Base-by-base conservation (phyloP, 129 eudicot species). In the sunflower (Helianthus annuus) region DNA sequence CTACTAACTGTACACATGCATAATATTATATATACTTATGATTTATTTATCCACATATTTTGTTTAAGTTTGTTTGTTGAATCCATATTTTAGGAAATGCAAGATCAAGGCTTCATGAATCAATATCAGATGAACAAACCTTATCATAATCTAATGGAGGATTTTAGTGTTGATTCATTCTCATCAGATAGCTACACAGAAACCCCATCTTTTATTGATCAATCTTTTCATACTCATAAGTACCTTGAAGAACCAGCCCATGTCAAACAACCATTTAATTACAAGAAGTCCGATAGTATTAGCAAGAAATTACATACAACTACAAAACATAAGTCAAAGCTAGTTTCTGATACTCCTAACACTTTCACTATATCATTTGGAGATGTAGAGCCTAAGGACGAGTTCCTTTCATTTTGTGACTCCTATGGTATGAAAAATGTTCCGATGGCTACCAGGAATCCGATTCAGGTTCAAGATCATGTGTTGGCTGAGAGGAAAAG, bases 401-500 rank as follows among this genome's bases (percentile, higher is more conserved):
- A 77, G 49, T 61, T 77, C 38, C 66, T 77, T 70, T 69, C 81
- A 22, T 77, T 70, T 42, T 12, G 66, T 15, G 81, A 77, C 42
- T 62, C 81, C 1, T 64, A 61, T 6, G 81, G 58, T 63, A 3
- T 15, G 10, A 70, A 54, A 55, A 78, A 45, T 51, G 61, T 4
- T 46, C 54, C 82, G 1, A 10, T 62, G 12, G 46, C 58, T 60
- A 65, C 19, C 0, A 80, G 95, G 58, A 76, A 71, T 2, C 86
- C 83, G 3, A 72, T 73, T 69, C 86, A 85, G 52, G 85, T 85
- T 56, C 86, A 84, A 71, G 91, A 89, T 54, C 91, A 89, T 62
- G 86, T 81, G 56, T 44, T 84, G 46, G 92, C 96, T 0, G 96
- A 89, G 76, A 87, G 92, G 63, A 89, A 82, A 76, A 67, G 96